These are phyloP conservation scores for Trichophyton mentagrophytes DNA, from an alignment of 2,329 filamentous ascomycete species.

Conservation along the genomic window DNA sequence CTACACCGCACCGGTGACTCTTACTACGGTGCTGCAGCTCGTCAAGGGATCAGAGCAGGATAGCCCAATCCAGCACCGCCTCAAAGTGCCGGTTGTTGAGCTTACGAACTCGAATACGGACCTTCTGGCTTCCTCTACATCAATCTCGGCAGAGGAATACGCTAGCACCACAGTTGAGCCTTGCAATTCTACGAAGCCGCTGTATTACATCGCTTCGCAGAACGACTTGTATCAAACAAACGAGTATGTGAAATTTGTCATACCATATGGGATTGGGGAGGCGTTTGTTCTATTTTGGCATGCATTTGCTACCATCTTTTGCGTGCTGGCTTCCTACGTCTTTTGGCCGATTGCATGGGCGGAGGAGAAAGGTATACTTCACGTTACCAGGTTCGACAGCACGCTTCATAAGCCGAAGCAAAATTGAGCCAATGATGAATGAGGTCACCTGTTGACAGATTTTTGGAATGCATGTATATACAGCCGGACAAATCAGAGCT, in stretches of 20 bases:
- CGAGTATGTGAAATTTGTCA: constrained; percentile 61
- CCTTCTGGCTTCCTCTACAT: neutral
- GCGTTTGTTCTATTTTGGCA: constrained; percentile 51
- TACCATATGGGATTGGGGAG: constrained; percentile 46
- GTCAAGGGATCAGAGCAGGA: constrained; percentile 26
- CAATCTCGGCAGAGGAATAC: neutral
- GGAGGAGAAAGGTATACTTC: constrained; percentile 28
- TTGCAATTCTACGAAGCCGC: constrained; percentile 16
- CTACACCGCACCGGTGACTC: constrained; percentile 53
- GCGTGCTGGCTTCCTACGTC: constrained; percentile 45
- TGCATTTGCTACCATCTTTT: constrained; percentile 51
- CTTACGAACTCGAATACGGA: neutral
- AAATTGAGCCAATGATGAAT: constrained; percentile 6
- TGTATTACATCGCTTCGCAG: constrained; percentile 62
- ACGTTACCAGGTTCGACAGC: neutral
- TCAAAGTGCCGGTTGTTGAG: neutral
- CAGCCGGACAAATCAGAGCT: no score
- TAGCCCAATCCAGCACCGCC: neutral
- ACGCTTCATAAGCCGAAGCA: neutral
- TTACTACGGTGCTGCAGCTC: constrained; percentile 50
- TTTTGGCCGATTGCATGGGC: constrained; percentile 40
- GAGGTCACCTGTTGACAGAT: no score
- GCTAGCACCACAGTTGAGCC: neutral
- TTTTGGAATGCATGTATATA: constrained; percentile 12
- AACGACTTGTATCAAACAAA: constrained; percentile 71